Evolutionary conservation across 495 filamentous ascomycete genomes (phyloP), one percentile per base, ranked within the genome.

Genomic region (Penicillium samsonianum): DNA sequence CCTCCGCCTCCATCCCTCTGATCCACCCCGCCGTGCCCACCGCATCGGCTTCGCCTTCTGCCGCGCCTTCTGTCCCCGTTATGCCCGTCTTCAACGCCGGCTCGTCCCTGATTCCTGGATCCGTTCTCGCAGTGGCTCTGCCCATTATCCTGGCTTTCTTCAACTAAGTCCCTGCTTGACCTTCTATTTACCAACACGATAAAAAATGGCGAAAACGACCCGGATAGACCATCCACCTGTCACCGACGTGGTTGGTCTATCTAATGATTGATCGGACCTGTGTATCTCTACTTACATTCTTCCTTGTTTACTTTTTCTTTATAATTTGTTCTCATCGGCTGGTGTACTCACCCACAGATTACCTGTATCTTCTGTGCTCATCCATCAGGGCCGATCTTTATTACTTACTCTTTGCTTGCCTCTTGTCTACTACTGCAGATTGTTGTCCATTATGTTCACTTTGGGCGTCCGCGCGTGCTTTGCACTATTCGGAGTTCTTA

Each of bases 71-170:
- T 0, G 8, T 0, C 7, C 37, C 49, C 1, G 28, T 44, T 1
- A 22, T 50, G 54, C 64, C 67, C 14, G 55, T 55, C 19, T 66
- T 61, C 57, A 63, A 65, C 23, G 59, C 68, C 11, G 62, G 63
- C 26, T 63, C 65, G 0, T 33, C 66, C 9, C 57, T 70, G 35
- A 31, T 57, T 3, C 69, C 71, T 5, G 64, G 54, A 17, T 65
- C 58, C 0, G 19, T 67, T 16, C 19, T 65, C 22, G 67, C 59
- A 7, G 25, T 65, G 0, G 62, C 57, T 38, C 41, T 67, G 12
- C 57, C 65, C 20, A 28, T 67, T 38, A 48, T 69, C 12, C 26
- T 67, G 43, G 64, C 64, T 12, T 30, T 67, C 28, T 61, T 69
- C 45, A 58, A 65, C 53, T 67, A 65, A 46, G 6, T 1, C 6